These are phyloP conservation scores for Volvariella volvacea DNA, from an alignment of 1,284 basidiomycete genomes.

Conservation along the genomic window DNA sequence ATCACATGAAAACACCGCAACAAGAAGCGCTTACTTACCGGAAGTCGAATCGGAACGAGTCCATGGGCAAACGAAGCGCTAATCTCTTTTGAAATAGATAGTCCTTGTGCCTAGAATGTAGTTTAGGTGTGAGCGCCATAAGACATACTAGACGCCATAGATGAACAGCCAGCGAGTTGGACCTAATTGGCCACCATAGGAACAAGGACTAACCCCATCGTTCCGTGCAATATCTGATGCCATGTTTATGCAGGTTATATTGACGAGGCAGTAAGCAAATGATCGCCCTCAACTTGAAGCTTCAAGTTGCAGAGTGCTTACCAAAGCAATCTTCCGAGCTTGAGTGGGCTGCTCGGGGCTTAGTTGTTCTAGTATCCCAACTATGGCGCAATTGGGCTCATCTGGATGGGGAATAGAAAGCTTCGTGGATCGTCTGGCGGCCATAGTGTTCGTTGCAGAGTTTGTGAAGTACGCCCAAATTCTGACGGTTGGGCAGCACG, in stretches of 20 bases:
- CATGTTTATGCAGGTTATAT: too few species aligned
- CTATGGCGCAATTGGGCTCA: conserved; percentile 41
- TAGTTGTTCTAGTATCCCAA: conserved; percentile 60
- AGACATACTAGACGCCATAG: background rate
- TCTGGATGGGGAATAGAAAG: conserved; percentile 50
- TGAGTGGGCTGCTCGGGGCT: conserved; percentile 39
- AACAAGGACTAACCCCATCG: conserved; percentile 54
- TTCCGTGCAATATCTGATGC: conserved; percentile 64
- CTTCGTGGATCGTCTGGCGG: conserved; percentile 27
- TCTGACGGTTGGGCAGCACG: too few species aligned
- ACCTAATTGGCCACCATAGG: conserved; percentile 8
- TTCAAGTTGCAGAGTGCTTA: conserved; percentile 26
- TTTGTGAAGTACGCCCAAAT: too few species aligned
- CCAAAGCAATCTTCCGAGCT: conserved; percentile 62
- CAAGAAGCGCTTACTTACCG: conserved; percentile 39
- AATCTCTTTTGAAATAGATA: conserved; percentile 78
- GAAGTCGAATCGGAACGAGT: conserved; percentile 83
- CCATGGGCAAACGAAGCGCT: conserved; percentile 58
- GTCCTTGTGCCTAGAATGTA: conserved; percentile 61
- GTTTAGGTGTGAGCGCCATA: background rate
- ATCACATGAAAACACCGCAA: background rate
- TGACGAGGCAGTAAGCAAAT: background rate
- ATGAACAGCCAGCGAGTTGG: background rate
- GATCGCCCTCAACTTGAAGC: conserved; percentile 4
- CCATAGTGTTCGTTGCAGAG: conserved; percentile 2